These are phyloP conservation scores for Russula vinacea DNA, from an alignment of 768 basidiomycete genomes.

Conservation along the genomic window DNA sequence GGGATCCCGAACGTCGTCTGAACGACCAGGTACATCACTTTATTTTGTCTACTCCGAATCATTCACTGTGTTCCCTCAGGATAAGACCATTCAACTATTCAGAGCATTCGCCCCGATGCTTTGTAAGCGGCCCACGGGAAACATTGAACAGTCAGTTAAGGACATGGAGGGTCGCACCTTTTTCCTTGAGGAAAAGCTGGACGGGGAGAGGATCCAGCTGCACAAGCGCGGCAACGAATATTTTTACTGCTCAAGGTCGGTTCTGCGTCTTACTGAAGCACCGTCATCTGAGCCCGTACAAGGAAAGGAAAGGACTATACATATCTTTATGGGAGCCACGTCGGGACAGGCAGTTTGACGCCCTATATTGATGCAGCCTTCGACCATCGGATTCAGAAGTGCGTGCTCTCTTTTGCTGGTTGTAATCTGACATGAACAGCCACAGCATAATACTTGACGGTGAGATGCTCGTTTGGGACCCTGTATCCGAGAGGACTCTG, in stretches of 20 bases:
- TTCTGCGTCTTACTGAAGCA: background rate
- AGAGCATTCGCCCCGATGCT: conserved; percentile 92
- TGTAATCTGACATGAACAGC: background rate
- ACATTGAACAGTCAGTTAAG: conserved; percentile 78
- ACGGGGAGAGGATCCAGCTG: conserved; percentile 94
- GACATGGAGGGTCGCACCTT: conserved; percentile 79
- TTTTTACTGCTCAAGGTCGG: conserved; percentile 86
- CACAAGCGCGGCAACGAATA: conserved; percentile 91
- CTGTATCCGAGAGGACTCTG: conserved; percentile 77
- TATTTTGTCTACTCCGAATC: background rate
- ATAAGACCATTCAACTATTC: conserved; percentile 80
- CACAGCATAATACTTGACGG: conserved; percentile 89
- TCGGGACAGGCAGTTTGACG: conserved; percentile 82
- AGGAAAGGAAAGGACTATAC: conserved; percentile 93
- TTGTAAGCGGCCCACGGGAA: conserved; percentile 81
- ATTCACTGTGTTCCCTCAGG: conserved; percentile 42
- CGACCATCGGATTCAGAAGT: conserved; percentile 77
- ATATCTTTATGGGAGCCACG: conserved; percentile 83
- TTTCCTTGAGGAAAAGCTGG: conserved; percentile 94
- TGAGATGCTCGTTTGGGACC: conserved; percentile 99
- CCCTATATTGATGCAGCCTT: conserved; percentile 80
- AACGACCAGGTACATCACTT: conserved; percentile 50
- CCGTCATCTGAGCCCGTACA: conserved; percentile 3
- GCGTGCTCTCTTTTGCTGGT: conserved; percentile 33
- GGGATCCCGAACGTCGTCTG: conserved; percentile 67